Conservation (phyloP, 768 basidiomycete species). For the Mycena leptocephala region DNA sequence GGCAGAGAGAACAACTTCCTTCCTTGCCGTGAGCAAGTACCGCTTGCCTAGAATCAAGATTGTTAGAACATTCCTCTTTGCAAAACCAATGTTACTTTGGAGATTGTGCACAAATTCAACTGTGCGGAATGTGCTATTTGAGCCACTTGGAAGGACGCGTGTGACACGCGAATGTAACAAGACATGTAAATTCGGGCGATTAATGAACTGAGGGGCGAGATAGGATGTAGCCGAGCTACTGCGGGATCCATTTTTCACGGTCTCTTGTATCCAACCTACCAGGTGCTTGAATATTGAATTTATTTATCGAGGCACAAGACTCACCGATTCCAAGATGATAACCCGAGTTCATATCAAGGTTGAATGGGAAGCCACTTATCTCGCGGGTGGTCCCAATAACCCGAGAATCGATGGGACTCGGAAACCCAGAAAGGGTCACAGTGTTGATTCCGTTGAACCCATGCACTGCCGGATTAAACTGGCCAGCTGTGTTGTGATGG, state of each 20-base stretch:
- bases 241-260: slow-evolving; percentile 39
- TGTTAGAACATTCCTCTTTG: too few relatives aligned
- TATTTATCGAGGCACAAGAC: not conserved
- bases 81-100: not conserved
- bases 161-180: slow-evolving; percentile 44
- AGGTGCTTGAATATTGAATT: too few relatives aligned
- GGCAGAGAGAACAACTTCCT: slow-evolving; percentile 49
- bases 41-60: not conserved
- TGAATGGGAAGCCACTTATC: slow-evolving; percentile 31
- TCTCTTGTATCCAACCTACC: slow-evolving; percentile 41
- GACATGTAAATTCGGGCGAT: slow-evolving; percentile 49
- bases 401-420: slow-evolving; percentile 36
- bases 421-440: slow-evolving; percentile 40
- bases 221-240: too few relatives aligned
- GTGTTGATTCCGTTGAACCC: slow-evolving; percentile 38
- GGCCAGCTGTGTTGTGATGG: slow-evolving; percentile 44
- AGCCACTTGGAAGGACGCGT: slow-evolving; percentile 34
- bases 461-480: too few relatives aligned
- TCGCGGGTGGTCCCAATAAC: slow-evolving; percentile 43
- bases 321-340: slow-evolving; percentile 30
- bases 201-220: slow-evolving; percentile 43
- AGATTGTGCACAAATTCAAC: not conserved
- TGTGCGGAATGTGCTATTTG: not conserved
- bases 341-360: slow-evolving; percentile 36
- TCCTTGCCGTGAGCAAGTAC: slow-evolving; percentile 37